phyloP scores from a whole-genome alignment of 1,284 basidiomycete genomes.

The Cryptococcus sp. region DNA sequence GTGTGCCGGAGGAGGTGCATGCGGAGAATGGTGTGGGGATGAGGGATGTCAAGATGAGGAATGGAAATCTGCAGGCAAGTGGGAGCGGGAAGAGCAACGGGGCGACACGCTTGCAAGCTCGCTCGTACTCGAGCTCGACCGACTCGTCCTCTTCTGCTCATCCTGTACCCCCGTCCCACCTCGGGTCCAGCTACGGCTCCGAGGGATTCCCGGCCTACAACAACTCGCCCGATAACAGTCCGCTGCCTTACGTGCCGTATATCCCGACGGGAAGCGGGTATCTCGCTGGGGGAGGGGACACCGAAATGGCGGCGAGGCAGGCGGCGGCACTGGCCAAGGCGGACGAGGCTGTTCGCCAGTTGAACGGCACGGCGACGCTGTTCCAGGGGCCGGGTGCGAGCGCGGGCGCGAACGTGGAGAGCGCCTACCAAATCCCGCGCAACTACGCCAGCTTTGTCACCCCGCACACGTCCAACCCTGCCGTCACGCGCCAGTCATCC shows the following conservation, averaged over 20 bases:
- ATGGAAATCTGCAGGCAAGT: background rate
- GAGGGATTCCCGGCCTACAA: slow-evolving; percentile 39
- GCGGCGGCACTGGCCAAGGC: slow-evolving; percentile 35
- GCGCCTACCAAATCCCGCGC: slow-evolving; percentile 16
- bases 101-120: background rate
- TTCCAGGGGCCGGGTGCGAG: slow-evolving; percentile 22
- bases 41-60: background rate
- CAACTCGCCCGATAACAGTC: slow-evolving; percentile 14
- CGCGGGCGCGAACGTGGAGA: background rate
- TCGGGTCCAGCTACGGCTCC: slow-evolving; percentile 44
- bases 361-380: slow-evolving; percentile 43
- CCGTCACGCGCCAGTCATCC: slow-evolving; percentile 30
- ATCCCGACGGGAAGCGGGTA: slow-evolving; percentile 4
- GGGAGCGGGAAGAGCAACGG: background rate
- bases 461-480: slow-evolving; percentile 10
- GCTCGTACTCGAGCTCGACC: slow-evolving; percentile 34
- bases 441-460: slow-evolving; percentile 25
- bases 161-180: slow-evolving; percentile 20
- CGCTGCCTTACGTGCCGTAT: background rate
- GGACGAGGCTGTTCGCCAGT: slow-evolving; percentile 41
- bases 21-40: background rate
- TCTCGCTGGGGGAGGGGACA: slow-evolving; percentile 9
- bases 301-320: slow-evolving; percentile 18
- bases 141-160: slow-evolving; percentile 30
- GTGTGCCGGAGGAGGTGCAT: background rate